phyloP scores from a whole-genome alignment of 2,329 filamentous ascomycete genomes.

The Ramularia collo-cygni region DNA sequence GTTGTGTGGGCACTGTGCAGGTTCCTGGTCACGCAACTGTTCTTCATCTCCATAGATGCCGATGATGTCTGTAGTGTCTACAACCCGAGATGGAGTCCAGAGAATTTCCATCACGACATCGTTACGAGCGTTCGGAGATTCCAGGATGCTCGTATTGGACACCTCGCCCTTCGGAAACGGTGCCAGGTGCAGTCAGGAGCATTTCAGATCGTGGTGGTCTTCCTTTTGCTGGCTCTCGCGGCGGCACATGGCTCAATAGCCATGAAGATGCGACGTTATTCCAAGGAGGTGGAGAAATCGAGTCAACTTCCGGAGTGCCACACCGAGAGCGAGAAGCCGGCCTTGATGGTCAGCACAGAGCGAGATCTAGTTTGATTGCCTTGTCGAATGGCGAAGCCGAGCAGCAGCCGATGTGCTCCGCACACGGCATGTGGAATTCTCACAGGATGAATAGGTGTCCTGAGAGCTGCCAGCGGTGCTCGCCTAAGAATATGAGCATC shows the following conservation, averaged over 20 bases:
- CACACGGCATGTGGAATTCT: no score
- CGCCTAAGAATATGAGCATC: no score
- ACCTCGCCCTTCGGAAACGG: conserved; percentile 10
- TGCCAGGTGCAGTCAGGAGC: conserved; percentile 18
- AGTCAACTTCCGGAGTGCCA: neutral
- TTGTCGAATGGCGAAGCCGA: no score
- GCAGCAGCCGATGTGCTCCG: no score
- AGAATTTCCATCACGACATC: conserved; percentile 18
- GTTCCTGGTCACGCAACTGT: conserved; percentile 19
- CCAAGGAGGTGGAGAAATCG: conserved; percentile 11
- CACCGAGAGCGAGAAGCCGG: conserved; percentile 8
- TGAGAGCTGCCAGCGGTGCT: no score
- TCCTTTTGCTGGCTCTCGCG: conserved; percentile 12
- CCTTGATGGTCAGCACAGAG: neutral
- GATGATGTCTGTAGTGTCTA: conserved; percentile 19
- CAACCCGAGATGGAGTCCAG: conserved; percentile 15
- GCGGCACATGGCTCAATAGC: conserved; percentile 17
- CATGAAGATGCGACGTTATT: conserved; percentile 15
- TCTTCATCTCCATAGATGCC: conserved; percentile 20
- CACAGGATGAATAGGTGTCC: no score
- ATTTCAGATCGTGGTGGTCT: conserved; percentile 16
- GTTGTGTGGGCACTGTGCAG: conserved; percentile 20
- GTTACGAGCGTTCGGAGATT: conserved; percentile 16
- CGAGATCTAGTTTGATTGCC: no score
- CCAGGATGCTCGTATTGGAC: conserved; percentile 18